These are phyloP conservation scores for Agaricus blazei DNA, from an alignment of 768 basidiomycete genomes.

Conservation along the genomic window DNA sequence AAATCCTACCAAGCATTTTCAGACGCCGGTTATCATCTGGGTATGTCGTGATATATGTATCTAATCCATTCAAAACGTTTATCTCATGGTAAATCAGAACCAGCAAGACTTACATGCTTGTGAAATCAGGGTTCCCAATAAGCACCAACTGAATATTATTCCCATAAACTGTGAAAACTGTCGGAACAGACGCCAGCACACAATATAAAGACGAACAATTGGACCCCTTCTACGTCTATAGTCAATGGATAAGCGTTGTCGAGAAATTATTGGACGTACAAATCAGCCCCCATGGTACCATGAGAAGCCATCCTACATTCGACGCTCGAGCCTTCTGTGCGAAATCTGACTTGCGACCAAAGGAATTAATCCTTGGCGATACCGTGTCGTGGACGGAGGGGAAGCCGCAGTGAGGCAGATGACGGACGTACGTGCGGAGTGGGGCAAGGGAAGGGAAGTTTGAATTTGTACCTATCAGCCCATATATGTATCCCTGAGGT, in stretches of 20 bases:
- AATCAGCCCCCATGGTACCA: neutral
- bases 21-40: conserved; percentile 5
- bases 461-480: neutral
- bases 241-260: neutral
- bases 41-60: conserved; percentile 3
- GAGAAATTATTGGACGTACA: neutral
- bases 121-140: conserved; percentile 1
- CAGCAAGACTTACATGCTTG: conserved; percentile 1
- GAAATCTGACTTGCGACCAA: neutral
- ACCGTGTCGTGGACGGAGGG: neutral
- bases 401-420: neutral
- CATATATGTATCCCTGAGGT: neutral
- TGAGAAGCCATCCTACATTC: neutral
- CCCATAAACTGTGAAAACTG: conserved; percentile 1
- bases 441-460: neutral
- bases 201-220: neutral
- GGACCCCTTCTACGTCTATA: conserved; percentile 1
- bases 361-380: neutral
- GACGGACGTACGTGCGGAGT: neutral
- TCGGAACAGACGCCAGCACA: neutral
- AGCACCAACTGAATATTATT: conserved; percentile 5
- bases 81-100: neutral
- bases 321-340: neutral
- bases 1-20: neutral
- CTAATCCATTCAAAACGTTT: neutral